Evolutionary conservation across 495 filamentous ascomycete genomes (phyloP), one percentile per base, ranked within the genome.

Genomic region (Xylaria curta): DNA sequence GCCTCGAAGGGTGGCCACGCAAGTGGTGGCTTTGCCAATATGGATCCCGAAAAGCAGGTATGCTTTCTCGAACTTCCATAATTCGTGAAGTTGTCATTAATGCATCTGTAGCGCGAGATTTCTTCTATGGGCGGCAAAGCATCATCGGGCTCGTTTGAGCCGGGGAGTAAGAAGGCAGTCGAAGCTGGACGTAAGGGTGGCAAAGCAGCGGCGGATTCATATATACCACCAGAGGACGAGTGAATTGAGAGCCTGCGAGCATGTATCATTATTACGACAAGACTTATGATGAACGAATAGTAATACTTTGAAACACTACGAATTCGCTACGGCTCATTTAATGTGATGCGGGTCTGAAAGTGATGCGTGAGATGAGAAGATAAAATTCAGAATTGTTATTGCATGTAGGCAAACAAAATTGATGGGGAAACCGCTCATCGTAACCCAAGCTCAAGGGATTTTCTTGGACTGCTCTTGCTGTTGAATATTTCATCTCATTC

Each of bases 1-100:
- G 87, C 85, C 0, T 74, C 78, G 1, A 88, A 87, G 74, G 87
- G 86, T 7, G 86, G 84, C n/a, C 82, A 85, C 64, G 78, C 81
- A 10, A 66, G 64, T 54, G 76, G 79, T 47, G 81, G 80, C 28
- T 83, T 82, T 59, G 78, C 81, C 36, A 78, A 70, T 62, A 84
- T 80, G 79, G 76, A 87, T 56, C 77, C 84, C 3, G 80, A 85
- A 42, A 87, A 86, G 72, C 86, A 87, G 84, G 61, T 33, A 64
- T 33, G 61, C n/a, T 21, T 15, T 4, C 56, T 28, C 2, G 4
- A 38, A 38, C 21, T 31, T 31, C 28, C 28, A 31, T 31, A 6
- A 42, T 19, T 46, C 2, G 3, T 31, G 5, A 24, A 64, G 3
- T 28, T 6, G 10, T 47, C 17, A 13, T 12, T 28, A 47, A 47